These are phyloP conservation scores for Vaccinium macrocarpon DNA, from an alignment of 148 eudicot species.

Conservation along the genomic window DNA sequence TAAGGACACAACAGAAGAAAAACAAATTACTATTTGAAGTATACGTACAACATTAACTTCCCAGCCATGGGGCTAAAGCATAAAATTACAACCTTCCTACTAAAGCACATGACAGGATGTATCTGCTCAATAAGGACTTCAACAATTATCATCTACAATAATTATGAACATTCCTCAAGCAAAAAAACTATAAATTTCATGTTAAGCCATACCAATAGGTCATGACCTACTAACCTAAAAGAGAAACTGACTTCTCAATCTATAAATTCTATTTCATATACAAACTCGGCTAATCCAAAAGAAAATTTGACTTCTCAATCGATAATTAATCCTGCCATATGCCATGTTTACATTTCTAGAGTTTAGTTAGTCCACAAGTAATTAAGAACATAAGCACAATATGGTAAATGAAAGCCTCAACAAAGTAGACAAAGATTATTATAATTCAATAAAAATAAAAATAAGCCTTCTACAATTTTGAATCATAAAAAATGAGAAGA, in stretches of 20 bases:
- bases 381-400: neutral
- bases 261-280: neutral
- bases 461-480: neutral
- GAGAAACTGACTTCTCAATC: neutral
- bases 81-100: neutral
- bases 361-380: slow-evolving; percentile 1
- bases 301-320: neutral
- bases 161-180: neutral
- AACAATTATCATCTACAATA: neutral
- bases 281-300: neutral
- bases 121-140: neutral
- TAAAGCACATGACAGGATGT: neutral
- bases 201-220: neutral
- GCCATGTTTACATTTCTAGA: neutral
- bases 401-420: neutral
- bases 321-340: neutral
- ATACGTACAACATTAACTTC: neutral
- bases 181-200: neutral
- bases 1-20: neutral
- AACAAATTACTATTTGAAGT: neutral
- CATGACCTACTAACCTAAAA: neutral
- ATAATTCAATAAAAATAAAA: too few species aligned
- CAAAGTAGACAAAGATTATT: neutral
- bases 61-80: neutral
- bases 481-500: neutral